phyloP scores from a whole-genome alignment of 345 rosid species.

The Boechera divaricarpa region DNA sequence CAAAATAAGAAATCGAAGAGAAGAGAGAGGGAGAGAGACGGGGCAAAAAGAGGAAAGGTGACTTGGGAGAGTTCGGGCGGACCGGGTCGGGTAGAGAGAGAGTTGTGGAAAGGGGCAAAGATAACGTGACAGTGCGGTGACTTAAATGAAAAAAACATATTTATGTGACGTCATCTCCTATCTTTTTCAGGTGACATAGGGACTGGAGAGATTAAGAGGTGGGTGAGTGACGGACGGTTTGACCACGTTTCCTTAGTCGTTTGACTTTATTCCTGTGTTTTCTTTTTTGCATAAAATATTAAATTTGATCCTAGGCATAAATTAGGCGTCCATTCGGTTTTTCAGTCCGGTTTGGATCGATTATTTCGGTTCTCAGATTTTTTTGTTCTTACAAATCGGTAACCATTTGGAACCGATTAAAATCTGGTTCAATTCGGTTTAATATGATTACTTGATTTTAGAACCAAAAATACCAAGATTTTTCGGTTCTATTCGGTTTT shows the following conservation, averaged over 20 bases:
- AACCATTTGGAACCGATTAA: no score
- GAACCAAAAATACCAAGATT: no score
- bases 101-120: neutral
- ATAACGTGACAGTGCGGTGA: neutral
- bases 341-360: no score
- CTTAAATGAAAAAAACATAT: neutral
- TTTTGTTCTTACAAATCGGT: no score
- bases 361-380: no score
- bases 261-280: neutral
- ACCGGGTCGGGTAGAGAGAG: neutral
- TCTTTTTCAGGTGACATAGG: slow-evolving; percentile 3
- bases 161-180: neutral
- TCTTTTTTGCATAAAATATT: neutral
- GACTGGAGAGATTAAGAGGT: slow-evolving; percentile 6
- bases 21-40: neutral
- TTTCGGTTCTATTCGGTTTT: no score
- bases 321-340: no score
- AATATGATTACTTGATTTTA: no score
- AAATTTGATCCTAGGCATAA: neutral
- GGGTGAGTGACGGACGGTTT: slow-evolving; percentile 2
- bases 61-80: neutral
- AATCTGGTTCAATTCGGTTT: no score
- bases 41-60: neutral
- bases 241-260: neutral
- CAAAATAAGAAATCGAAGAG: neutral